Evolutionary conservation across 1,284 basidiomycete species (phyloP).

Genomic region (Moniliophthora roreri): DNA sequence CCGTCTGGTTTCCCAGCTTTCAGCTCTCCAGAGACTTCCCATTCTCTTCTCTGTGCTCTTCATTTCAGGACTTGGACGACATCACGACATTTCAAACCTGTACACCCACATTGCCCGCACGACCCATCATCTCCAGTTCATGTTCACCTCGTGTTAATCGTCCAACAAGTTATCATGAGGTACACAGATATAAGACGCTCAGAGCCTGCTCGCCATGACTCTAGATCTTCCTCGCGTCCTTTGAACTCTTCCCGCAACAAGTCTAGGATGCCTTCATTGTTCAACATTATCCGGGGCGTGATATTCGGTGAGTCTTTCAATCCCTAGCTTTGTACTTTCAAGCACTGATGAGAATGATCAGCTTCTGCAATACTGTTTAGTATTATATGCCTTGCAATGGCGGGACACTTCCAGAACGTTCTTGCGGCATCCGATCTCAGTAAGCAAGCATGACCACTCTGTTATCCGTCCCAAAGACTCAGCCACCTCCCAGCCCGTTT

Average conservation of each 20-base stretch:
- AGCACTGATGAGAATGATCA: slow-evolving; percentile 26
- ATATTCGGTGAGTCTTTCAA: slow-evolving; percentile 8
- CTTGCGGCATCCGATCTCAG: slow-evolving; percentile 75
- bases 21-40: not conserved
- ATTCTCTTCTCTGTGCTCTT: not conserved
- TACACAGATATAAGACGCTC: slow-evolving; percentile 23
- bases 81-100: slow-evolving; percentile 11
- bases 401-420: slow-evolving; percentile 69
- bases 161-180: slow-evolving; percentile 38
- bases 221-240: slow-evolving; percentile 25
- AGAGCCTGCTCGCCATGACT: slow-evolving; percentile 15
- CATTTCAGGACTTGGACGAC: slow-evolving; percentile 19
- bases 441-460: slow-evolving; percentile 35
- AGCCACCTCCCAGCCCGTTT: slow-evolving; percentile 61
- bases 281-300: slow-evolving; percentile 56
- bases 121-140: slow-evolving; percentile 27
- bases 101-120: slow-evolving; percentile 9
- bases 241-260: slow-evolving; percentile 22
- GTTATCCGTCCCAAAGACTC: slow-evolving; percentile 7
- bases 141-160: slow-evolving; percentile 46
- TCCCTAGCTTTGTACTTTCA: not conserved
- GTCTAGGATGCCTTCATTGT: slow-evolving; percentile 47
- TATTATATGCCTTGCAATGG: slow-evolving; percentile 72
- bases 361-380: slow-evolving; percentile 69
- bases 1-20: not conserved